phyloP scores from a whole-genome alignment of 2,329 filamentous ascomycete species.

The Tolypocladium endophyticum region DNA sequence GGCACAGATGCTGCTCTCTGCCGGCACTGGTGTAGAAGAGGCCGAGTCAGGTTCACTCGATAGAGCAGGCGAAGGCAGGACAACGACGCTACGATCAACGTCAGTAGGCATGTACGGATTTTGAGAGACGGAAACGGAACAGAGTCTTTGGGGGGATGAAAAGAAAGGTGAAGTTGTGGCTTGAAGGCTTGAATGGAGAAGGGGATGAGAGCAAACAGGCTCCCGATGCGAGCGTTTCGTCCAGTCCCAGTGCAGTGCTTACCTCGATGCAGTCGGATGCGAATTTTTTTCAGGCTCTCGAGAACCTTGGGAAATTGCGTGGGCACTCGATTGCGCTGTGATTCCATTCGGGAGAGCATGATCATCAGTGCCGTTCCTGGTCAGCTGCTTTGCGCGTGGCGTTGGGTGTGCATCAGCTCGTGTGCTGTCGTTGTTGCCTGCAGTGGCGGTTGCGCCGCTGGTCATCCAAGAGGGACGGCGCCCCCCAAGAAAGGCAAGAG shows the following conservation, averaged over 20 bases:
- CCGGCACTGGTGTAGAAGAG: neutral
- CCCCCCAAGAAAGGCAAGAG: constrained; percentile 27
- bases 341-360: neutral
- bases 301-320: neutral
- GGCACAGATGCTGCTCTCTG: neutral
- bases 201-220: neutral
- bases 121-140: neutral
- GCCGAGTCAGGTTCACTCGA: constrained; percentile 49
- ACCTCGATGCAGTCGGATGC: neutral
- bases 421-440: neutral
- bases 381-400: neutral
- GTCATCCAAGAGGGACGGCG: constrained; percentile 20
- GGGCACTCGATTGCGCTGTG: neutral
- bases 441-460: neutral
- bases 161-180: neutral
- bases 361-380: neutral
- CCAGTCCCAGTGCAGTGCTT: neutral
- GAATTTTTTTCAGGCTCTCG: neutral
- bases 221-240: neutral
- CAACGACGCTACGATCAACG: constrained; percentile 11
- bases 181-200: neutral
- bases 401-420: neutral
- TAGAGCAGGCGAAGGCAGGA: constrained; percentile 51
- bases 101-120: constrained; percentile 1
- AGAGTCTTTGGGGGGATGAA: neutral